Conservation (phyloP, 2,329 filamentous ascomycete genomes). For the Aspergillus udagawae region DNA sequence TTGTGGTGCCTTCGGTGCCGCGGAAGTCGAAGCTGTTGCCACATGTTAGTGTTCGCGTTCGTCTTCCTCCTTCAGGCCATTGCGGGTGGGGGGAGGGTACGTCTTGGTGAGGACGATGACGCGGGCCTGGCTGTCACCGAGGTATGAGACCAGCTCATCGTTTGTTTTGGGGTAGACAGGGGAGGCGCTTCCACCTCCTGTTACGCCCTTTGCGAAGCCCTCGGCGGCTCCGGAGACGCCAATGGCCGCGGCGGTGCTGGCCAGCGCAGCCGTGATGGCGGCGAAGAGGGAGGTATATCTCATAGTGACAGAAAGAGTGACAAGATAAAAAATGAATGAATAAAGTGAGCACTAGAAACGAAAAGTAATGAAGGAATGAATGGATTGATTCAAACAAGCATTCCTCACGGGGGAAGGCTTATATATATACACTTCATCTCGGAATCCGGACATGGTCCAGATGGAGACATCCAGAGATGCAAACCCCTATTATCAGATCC, state of each 20-base stretch:
- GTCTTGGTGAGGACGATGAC: conserved; percentile 46
- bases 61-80: not conserved
- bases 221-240: conserved; percentile 31
- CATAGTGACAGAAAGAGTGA: not conserved
- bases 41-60: not conserved
- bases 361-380: not conserved
- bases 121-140: conserved; percentile 50
- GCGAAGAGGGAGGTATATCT: conserved; percentile 1
- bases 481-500: not conserved
- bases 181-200: conserved; percentile 54
- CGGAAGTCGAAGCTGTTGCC: not conserved
- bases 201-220: conserved; percentile 51
- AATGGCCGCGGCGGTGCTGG: not conserved
- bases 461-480: not conserved
- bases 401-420: not conserved
- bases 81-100: not conserved
- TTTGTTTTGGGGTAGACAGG: conserved; percentile 52
- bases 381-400: not conserved
- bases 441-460: not conserved
- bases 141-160: conserved; percentile 55
- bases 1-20: conserved; percentile 32
- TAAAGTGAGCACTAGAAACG: no score
- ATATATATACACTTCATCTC: not conserved
- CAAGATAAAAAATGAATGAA: not conserved
- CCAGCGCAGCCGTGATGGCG: not conserved